These are phyloP conservation scores for Coemansia sp. DNA, from an alignment of 192 early-diverging fungal genomes.

Conservation along the genomic window DNA sequence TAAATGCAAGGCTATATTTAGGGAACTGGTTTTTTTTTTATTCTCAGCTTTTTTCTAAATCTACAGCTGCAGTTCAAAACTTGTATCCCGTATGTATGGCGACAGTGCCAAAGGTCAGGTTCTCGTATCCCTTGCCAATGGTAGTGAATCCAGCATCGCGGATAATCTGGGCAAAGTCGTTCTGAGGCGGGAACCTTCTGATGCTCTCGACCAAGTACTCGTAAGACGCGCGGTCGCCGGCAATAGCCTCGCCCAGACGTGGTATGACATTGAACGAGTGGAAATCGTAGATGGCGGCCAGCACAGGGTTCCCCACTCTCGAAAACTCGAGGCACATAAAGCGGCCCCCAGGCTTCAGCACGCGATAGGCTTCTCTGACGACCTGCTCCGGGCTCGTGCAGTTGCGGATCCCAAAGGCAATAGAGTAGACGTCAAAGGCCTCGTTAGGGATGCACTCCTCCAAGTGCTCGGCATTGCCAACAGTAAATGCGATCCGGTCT, in stretches of 20 bases:
- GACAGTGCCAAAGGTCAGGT: constrained; percentile 95
- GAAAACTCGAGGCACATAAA: constrained; percentile 96
- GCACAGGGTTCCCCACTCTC: constrained; percentile 81
- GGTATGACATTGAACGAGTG: constrained; percentile 97
- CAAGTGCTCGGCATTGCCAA: constrained; percentile 89
- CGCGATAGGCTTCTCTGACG: constrained; percentile 85
- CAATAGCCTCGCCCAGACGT: constrained; percentile 77
- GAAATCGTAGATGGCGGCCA: constrained; percentile 82
- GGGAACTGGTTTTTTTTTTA: too few relatives aligned
- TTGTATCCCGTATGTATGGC: constrained; percentile 97
- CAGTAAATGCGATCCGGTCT: constrained; percentile 67
- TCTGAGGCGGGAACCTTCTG: constrained; percentile 87
- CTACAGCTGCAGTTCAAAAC: constrained; percentile 53
- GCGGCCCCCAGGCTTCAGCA: constrained; percentile 92
- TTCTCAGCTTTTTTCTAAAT: too few relatives aligned
- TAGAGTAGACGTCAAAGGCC: constrained; percentile 90
- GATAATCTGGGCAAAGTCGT: constrained; percentile 88
- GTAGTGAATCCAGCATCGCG: constrained; percentile 84
- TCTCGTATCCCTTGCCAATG: constrained; percentile 85
- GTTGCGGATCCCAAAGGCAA: constrained; percentile 98
- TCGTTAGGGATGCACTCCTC: constrained; percentile 65
- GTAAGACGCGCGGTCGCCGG: constrained; percentile 87
- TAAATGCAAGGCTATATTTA: too few relatives aligned
- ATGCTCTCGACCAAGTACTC: constrained; percentile 98
- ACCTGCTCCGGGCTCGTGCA: constrained; percentile 90